A percentile compares a stretch with the other conserved stretches of the same genome.
These are phyloP conservation scores for Flaveria floridana DNA, from an alignment of 140 eudicot genomes.

Conservation along the genomic window DNA sequence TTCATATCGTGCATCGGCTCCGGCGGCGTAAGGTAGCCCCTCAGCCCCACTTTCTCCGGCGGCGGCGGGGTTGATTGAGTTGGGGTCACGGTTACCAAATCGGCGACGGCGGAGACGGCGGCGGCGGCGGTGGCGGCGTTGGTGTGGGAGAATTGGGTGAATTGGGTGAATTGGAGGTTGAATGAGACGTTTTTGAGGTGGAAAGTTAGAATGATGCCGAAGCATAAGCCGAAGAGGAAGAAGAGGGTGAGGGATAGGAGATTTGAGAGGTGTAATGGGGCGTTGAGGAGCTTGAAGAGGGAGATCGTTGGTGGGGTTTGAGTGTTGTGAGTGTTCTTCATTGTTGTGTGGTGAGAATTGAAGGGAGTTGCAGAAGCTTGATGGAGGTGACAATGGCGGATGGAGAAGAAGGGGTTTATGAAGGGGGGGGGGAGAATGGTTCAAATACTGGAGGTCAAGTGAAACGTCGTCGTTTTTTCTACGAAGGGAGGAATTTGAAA, in stretches of 20 bases:
- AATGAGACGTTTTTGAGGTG: constrained; percentile 40
- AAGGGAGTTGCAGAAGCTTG: neutral
- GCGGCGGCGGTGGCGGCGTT: constrained; percentile 20
- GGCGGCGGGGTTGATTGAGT: neutral
- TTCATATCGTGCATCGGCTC: constrained; percentile 50
- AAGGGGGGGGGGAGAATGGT: constrained; percentile 15
- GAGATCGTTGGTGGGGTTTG: constrained; percentile 23
- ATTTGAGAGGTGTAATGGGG: constrained; percentile 36
- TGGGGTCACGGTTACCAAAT: neutral
- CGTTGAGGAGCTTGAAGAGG: constrained; percentile 35
- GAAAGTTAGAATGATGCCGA: constrained; percentile 45
- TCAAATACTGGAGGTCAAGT: constrained; percentile 22
- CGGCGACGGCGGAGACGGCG: neutral
- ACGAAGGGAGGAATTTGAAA: neutral
- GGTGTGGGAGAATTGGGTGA: constrained; percentile 35
- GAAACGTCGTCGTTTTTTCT: constrained; percentile 24
- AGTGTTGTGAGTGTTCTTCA: constrained; percentile 38
- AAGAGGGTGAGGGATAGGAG: constrained; percentile 34
- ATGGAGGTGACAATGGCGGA: neutral
- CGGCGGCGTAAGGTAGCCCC: constrained; percentile 27
- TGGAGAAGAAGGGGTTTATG: constrained; percentile 24
- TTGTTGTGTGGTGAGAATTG: neutral
- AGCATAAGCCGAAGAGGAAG: constrained; percentile 42
- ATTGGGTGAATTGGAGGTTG: constrained; percentile 44
- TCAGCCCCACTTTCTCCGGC: constrained; percentile 23